Evolutionary conservation across 1,284 basidiomycete species (phyloP).

Genomic region (Rhodofomes roseus): DNA sequence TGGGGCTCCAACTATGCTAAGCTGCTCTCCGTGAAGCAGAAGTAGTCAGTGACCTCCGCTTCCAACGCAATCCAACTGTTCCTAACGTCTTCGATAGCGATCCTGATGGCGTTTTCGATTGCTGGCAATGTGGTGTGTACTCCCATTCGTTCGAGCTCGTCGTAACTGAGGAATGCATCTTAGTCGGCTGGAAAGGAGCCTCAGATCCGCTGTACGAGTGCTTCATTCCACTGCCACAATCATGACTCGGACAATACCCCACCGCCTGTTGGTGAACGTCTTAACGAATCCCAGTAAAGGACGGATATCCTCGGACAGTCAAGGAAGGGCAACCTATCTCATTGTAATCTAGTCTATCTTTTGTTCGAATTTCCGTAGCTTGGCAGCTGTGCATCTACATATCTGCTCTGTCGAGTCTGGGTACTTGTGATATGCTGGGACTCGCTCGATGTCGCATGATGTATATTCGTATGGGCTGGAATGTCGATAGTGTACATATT

Average conservation of each 20-base stretch:
- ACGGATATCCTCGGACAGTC: not conserved
- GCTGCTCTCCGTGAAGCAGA: constrained; percentile 47
- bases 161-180: not conserved
- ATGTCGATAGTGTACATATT: no score
- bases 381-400: no score
- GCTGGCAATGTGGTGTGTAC: constrained; percentile 56
- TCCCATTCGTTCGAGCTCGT: not conserved
- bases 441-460: no score
- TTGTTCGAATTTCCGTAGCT: no score
- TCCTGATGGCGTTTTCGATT: constrained; percentile 48
- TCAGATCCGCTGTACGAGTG: constrained; percentile 19
- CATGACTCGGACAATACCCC: not conserved
- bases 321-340: not conserved
- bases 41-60: constrained; percentile 41
- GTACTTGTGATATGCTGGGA: no score
- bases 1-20: constrained; percentile 50
- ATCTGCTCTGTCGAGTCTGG: no score
- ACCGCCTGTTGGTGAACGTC: not conserved
- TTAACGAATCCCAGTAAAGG: no score
- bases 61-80: constrained; percentile 4
- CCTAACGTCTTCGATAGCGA: constrained; percentile 36
- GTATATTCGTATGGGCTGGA: no score
- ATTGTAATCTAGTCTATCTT: no score
- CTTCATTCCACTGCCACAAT: constrained; percentile 11
- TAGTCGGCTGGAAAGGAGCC: constrained; percentile 24